Base-by-base conservation (phyloP, 192 early-diverging fungal species). In the Powellomyces hirtus region DNA sequence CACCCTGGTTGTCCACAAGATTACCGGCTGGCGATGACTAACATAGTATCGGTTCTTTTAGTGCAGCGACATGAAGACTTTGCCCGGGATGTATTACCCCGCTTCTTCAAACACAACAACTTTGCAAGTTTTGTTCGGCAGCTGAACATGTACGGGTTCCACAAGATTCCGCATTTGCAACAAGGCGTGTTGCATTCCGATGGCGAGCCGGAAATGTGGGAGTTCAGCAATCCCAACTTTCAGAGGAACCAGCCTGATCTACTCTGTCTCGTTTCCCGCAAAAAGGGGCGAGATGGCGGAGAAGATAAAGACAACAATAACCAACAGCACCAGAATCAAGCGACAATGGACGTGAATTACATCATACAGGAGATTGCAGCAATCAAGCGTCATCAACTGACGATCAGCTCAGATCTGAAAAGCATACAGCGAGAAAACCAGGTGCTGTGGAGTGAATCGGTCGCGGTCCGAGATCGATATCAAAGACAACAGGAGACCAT, bases 161-260 rank as follows among this genome's bases (percentile, higher is more conserved):
- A 95, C 75, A 98, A 98, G 57, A 86, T 97, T 14, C 94, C 93
- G n/a, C 92, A 96, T 72, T 71, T 95, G 14, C 90, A 93, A 61
- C 91, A 94, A 52, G 96, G 96, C 31, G 91, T 92, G 1, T 80
- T 97, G 34, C 81, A 87, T 4, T 75, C 90, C 4, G 90, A 92
- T 20, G 83, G 80, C 1, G 84, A 84, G 27, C 83, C 90, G 0
- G 96, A 98, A 73, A 81, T 85, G 55, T 94, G 89, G 90, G 94
- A 98, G 77, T 98, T 98, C 75, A 86, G 81, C 57, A 94, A 98
- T 69, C 84, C 85, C 0, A 86, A 96, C 65, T 98, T 98, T 68
- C 89, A 91, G 75, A 85, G 91, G 38, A 88, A 88, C 56, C 89
- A 93, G 70, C 94, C 94, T 0, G 94, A 98, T 66, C 80, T 96